Conservation (phyloP, 345 rosid species). For the Streptanthus diversifolius region DNA sequence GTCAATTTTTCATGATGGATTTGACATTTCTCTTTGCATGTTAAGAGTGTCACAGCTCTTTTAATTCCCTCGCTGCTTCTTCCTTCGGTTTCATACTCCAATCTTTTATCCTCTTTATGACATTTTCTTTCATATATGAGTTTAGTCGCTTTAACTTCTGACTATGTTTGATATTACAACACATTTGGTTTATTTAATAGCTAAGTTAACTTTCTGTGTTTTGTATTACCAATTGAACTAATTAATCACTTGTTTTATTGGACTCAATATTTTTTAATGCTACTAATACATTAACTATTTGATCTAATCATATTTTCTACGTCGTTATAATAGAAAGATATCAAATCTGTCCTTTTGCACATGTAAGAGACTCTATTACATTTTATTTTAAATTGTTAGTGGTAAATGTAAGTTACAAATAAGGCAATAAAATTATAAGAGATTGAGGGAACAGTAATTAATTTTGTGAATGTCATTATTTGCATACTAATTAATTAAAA, state of each 20-base stretch:
- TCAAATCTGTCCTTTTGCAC: not conserved
- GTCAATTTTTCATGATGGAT: constrained; percentile 34
- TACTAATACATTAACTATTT: not conserved
- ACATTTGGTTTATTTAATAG: not conserved
- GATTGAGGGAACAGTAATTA: not conserved
- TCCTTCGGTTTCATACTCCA: constrained; percentile 1
- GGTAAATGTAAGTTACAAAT: too few species aligned
- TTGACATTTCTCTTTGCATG: constrained; percentile 35
- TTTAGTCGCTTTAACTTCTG: not conserved
- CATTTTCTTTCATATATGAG: not conserved
- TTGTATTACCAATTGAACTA: not conserved
- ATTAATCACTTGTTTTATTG: not conserved
- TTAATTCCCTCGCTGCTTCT: not conserved
- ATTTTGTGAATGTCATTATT: not conserved
- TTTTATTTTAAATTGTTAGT: not conserved
- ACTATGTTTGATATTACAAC: not conserved
- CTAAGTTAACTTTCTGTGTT: not conserved
- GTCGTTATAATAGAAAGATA: not conserved
- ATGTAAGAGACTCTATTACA: not conserved
- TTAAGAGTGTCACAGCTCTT: constrained; percentile 15
- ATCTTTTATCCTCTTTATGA: not conserved
- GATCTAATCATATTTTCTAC: not conserved
- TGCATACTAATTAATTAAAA: not conserved
- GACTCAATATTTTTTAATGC: not conserved
- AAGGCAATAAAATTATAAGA: not conserved